Evolutionary conservation across 495 filamentous ascomycete genomes (phyloP).

Genomic region (Aspergillus egyptiacus): DNA sequence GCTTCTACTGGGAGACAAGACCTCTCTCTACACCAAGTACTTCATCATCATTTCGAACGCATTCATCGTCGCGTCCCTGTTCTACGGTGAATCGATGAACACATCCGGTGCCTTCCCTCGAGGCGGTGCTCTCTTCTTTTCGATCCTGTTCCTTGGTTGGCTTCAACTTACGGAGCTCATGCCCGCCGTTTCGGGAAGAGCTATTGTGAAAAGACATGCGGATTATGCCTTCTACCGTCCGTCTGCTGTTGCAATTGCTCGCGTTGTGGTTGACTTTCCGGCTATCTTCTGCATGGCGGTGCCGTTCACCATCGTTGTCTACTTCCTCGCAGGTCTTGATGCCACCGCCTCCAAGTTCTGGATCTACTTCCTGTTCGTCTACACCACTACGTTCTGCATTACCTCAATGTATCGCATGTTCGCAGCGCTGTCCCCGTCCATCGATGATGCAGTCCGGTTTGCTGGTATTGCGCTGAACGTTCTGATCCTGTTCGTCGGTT

Average conservation of each 20-base stretch:
- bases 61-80: conserved; percentile 69
- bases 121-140: conserved; percentile 66
- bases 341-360: conserved; percentile 63
- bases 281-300: conserved; percentile 56
- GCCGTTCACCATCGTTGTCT: conserved; percentile 60
- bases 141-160: conserved; percentile 70
- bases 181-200: conserved; percentile 58
- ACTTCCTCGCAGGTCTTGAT: conserved; percentile 63
- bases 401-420: conserved; percentile 74
- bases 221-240: conserved; percentile 78
- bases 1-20: conserved; percentile 66
- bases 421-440: conserved; percentile 61
- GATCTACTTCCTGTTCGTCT: conserved; percentile 68
- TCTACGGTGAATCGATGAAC: conserved; percentile 58
- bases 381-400: conserved; percentile 59
- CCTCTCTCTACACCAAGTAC: conserved; percentile 68
- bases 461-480: conserved; percentile 63
- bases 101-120: conserved; percentile 64
- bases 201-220: conserved; percentile 58
- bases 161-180: conserved; percentile 66
- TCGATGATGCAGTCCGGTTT: conserved; percentile 69
- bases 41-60: conserved; percentile 70
- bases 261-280: conserved; percentile 64
- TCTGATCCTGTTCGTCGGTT: conserved; percentile 72
- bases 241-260: conserved; percentile 62